phyloP scores from a whole-genome alignment of 192 early-diverging fungal genomes.

The Lobulomyces angularis region DNA sequence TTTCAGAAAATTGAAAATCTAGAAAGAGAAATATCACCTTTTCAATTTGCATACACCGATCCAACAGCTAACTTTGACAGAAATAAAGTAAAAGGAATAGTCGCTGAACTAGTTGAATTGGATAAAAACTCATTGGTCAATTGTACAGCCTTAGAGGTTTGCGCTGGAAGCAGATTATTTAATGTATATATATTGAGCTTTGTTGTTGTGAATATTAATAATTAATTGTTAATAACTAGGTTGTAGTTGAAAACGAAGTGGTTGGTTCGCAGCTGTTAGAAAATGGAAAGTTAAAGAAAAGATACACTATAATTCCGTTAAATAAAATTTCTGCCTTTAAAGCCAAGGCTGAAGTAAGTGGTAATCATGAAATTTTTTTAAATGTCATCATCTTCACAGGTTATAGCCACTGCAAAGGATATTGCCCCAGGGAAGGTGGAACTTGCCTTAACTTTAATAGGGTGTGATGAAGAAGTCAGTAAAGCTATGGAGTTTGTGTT shows the following conservation, averaged over 20 bases:
- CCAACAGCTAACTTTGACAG: conserved; percentile 83
- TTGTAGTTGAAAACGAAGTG: conserved; percentile 83
- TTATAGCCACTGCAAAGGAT: conserved; percentile 55
- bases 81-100: conserved; percentile 78
- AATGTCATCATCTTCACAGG: conserved; percentile 18
- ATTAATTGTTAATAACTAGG: conserved; percentile 18
- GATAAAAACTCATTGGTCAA: conserved; percentile 50
- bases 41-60: conserved; percentile 73
- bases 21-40: conserved; percentile 36
- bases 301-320: conserved; percentile 88
- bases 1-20: conserved; percentile 37
- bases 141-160: conserved; percentile 79
- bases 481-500: conserved; percentile 88
- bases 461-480: conserved; percentile 65
- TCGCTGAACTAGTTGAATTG: conserved; percentile 78
- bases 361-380: not conserved
- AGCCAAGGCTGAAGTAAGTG: conserved; percentile 32
- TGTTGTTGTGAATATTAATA: conserved; percentile 5
- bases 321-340: conserved; percentile 73
- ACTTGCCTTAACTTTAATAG: conserved; percentile 72
- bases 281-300: conserved; percentile 57
- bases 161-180: conserved; percentile 85
- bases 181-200: conserved; percentile 44
- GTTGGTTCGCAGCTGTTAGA: conserved; percentile 70
- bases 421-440: conserved; percentile 82